Evolutionary conservation across 2,329 filamentous ascomycete species (phyloP).

Genomic region (Alternaria arborescens): DNA sequence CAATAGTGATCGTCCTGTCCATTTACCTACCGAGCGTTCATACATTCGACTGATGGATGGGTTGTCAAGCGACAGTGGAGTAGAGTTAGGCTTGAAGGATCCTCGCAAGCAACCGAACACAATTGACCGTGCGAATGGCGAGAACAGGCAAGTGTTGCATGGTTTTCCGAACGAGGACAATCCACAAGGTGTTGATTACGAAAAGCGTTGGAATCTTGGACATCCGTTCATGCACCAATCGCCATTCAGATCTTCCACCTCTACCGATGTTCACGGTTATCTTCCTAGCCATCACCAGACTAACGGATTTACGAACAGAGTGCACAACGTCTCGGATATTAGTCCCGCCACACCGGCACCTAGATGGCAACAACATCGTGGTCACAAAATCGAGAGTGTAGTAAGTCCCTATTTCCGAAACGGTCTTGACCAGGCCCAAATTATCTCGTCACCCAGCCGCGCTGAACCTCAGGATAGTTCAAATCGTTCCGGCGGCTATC

Average conservation of each 20-base stretch:
- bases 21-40: conserved; percentile 34
- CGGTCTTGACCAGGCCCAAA: conserved; percentile 25
- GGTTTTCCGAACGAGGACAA: background rate
- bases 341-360: conserved; percentile 24
- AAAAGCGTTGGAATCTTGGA: conserved; percentile 24
- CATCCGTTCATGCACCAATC: conserved; percentile 32
- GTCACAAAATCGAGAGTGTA: conserved; percentile 38
- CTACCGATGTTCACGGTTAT: conserved; percentile 9
- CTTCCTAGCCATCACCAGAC: conserved; percentile 10
- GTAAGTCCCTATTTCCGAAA: conserved; percentile 53
- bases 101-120: conserved; percentile 26
- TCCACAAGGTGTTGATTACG: background rate
- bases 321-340: conserved; percentile 3
- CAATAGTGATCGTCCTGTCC: conserved; percentile 6
- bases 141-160: conserved; percentile 8
- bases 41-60: conserved; percentile 46
- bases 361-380: conserved; percentile 21
- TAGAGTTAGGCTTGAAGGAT: conserved; percentile 40
- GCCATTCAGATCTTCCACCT: conserved; percentile 13
- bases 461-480: conserved; percentile 42
- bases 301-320: conserved; percentile 13
- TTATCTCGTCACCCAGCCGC: conserved; percentile 21
- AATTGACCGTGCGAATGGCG: background rate
- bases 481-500: conserved; percentile 39
- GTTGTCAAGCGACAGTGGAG: conserved; percentile 28